A percentile compares a stretch with the other conserved stretches of the same genome.
These are phyloP conservation scores for Pseudogymnoascus sp. DNA, from an alignment of 2,329 filamentous ascomycete species.

Conservation along the genomic window DNA sequence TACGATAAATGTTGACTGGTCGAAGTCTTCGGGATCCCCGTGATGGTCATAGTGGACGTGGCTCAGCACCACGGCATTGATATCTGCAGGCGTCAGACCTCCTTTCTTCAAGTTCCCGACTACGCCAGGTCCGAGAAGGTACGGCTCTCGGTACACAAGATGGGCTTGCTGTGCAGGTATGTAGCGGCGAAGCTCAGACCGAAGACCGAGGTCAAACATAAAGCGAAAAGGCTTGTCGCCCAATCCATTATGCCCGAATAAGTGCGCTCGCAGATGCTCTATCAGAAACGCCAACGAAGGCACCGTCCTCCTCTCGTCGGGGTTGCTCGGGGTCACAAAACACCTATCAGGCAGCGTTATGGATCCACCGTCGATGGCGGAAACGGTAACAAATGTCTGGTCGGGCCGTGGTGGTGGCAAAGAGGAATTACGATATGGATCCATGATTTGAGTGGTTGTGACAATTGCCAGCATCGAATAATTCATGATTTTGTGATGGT, in stretches of 20 bases:
- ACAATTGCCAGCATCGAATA: background rate
- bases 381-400: slow-evolving; percentile 28
- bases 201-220: slow-evolving; percentile 48
- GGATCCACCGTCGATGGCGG: slow-evolving; percentile 34
- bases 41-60: slow-evolving; percentile 54
- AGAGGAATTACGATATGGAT: background rate
- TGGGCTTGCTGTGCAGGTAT: slow-evolving; percentile 37
- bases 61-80: slow-evolving; percentile 33
- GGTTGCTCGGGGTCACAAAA: slow-evolving; percentile 39
- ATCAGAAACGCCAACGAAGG: too few species aligned
- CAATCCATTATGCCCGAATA: slow-evolving; percentile 24
- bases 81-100: slow-evolving; percentile 24
- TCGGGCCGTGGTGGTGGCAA: slow-evolving; percentile 11
- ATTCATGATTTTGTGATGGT: too few species aligned
- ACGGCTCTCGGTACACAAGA: slow-evolving; percentile 38
- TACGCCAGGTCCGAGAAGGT: slow-evolving; percentile 38
- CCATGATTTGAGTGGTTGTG: background rate
- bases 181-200: slow-evolving; percentile 39
- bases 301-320: slow-evolving; percentile 35
- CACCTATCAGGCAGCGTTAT: slow-evolving; percentile 40
- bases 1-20: slow-evolving; percentile 41
- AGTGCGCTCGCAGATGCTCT: slow-evolving; percentile 18
- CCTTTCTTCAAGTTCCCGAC: slow-evolving; percentile 28
- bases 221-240: slow-evolving; percentile 24
- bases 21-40: slow-evolving; percentile 47